Evolutionary conservation across 2,329 filamentous ascomycete genomes (phyloP), one percentile per base, ranked within the genome.

Genomic region (Fusarium sp.): DNA sequence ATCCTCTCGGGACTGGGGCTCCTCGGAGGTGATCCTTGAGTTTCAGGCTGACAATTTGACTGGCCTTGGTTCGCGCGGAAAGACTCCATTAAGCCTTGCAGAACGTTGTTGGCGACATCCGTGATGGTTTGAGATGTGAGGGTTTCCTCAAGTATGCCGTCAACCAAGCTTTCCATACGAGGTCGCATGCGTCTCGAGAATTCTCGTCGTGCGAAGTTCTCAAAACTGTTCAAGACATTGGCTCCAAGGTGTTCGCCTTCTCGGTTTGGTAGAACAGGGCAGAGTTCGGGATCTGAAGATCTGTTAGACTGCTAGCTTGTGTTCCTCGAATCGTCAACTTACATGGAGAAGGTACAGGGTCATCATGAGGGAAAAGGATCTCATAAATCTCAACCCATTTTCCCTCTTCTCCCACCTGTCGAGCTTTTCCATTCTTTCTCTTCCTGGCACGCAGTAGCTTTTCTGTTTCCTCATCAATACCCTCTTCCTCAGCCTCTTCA

Each of bases 351-450:
- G 55, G 55, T 1, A 46, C 3, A 0, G 40, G 23, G 1, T 23
- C 10, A 1, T 55, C 49, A 3, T 40, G 3, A 26, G 55, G 55
- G 2, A 57, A 57, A 15, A 57, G n/a, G 23, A 57, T 55, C n/a
- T 17, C 56, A 1, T 57, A 57, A 15, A 46, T 40, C 1, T 55
- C 55, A 11, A 12, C 21, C 55, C 55, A 57, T 3, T 46, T 55
- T 11, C 46, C 55, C 11, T 39, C 49, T 17, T 57, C 55, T 0
- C 23, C 2, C 7, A 20, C 24, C 7, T 56, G 26, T 8, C 1
- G 24, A 11, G 23, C 2, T 14, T 45, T 57, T 0, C 49, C 39
- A 10, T 43, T 56, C 3, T 55, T 55, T 3, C 39, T 23, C 32
- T 34, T 56, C 17, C 49, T 26, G 1, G 19, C 1, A 4, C 54